Evolutionary conservation across 2,329 filamentous ascomycete genomes (phyloP).

Genomic region (Penicillium sp.): DNA sequence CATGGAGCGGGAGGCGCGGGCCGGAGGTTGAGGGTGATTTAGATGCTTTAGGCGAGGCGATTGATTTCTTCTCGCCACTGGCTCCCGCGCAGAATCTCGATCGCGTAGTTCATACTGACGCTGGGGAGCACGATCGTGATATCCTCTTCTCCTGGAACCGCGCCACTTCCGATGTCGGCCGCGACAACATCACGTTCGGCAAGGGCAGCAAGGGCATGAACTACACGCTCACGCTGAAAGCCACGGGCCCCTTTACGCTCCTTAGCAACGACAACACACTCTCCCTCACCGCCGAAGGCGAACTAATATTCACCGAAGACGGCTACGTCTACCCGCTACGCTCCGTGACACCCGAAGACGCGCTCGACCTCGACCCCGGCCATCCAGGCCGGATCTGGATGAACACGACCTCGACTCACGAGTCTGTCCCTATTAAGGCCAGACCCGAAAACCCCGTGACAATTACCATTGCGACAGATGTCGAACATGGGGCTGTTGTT

Average conservation of each 20-base stretch:
- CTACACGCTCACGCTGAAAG: constrained; percentile 58
- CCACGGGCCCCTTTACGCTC: constrained; percentile 54
- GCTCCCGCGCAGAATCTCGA: constrained; percentile 59
- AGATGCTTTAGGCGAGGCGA: constrained; percentile 42
- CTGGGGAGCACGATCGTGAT: neutral
- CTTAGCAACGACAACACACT: constrained; percentile 51
- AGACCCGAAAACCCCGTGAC: constrained; percentile 32
- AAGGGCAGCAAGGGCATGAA: constrained; percentile 60
- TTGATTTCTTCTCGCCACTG: constrained; percentile 48
- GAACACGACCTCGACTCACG: constrained; percentile 56
- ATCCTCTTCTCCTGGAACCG: constrained; percentile 1
- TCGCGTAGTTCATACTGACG: constrained; percentile 9
- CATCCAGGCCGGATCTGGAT: constrained; percentile 60
- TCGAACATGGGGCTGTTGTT: constrained; percentile 53
- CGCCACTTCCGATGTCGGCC: neutral
- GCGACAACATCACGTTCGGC: constrained; percentile 40
- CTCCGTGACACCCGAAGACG: constrained; percentile 39
- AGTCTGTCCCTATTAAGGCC: constrained; percentile 39
- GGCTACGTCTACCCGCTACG: constrained; percentile 57
- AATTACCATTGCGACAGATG: constrained; percentile 40
- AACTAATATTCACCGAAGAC: constrained; percentile 51
- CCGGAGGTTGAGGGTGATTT: constrained; percentile 42
- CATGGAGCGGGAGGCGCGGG: constrained; percentile 58
- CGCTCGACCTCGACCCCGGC: constrained; percentile 52
- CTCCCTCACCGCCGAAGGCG: constrained; percentile 39